phyloP scores from a whole-genome alignment of 495 filamentous ascomycete species.

The Penicillium paxilli region DNA sequence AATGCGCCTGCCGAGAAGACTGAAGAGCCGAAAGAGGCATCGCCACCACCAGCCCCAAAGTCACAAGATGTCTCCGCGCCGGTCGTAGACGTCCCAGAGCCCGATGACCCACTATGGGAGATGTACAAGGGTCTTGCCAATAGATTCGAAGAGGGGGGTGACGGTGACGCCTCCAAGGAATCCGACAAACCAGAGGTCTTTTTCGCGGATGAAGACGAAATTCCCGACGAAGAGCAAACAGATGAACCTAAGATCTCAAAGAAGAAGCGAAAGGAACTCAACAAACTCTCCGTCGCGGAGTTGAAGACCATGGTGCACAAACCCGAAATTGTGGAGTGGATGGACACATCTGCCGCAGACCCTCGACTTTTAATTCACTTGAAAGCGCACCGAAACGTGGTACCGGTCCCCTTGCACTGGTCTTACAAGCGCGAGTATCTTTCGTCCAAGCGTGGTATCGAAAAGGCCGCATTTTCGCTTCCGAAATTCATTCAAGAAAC shows the following conservation, averaged over 20 bases:
- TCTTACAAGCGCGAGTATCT: conserved; percentile 94
- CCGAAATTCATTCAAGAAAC: conserved; percentile 98
- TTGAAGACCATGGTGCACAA: conserved; percentile 88
- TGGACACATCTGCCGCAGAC: conserved; percentile 89
- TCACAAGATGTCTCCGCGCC: conserved; percentile 11
- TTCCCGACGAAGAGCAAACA: conserved; percentile 80
- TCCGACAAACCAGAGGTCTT: conserved; percentile 85
- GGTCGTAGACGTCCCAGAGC: conserved; percentile 45
- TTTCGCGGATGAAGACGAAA: conserved; percentile 83
- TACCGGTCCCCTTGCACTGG: conserved; percentile 94
- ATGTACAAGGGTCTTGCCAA: conserved; percentile 79
- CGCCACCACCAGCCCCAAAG: neutral
- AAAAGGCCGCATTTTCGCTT: conserved; percentile 88
- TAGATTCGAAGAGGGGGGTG: conserved; percentile 65
- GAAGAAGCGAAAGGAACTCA: conserved; percentile 86
- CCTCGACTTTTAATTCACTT: conserved; percentile 88
- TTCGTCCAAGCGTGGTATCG: conserved; percentile 91
- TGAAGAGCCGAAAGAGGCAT: neutral
- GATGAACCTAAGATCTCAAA: conserved; percentile 75
- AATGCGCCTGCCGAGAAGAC: conserved; percentile 2
- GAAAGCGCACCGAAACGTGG: conserved; percentile 92
- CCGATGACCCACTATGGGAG: conserved; percentile 75
- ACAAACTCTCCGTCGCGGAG: conserved; percentile 91
- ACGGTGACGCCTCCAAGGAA: conserved; percentile 62
- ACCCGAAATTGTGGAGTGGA: conserved; percentile 96